A percentile compares a stretch with the other conserved stretches of the same genome.
These are phyloP conservation scores for Saccharomycopsis selenospora DNA, from an alignment of 805 yeast genomes.

Conservation along the genomic window DNA sequence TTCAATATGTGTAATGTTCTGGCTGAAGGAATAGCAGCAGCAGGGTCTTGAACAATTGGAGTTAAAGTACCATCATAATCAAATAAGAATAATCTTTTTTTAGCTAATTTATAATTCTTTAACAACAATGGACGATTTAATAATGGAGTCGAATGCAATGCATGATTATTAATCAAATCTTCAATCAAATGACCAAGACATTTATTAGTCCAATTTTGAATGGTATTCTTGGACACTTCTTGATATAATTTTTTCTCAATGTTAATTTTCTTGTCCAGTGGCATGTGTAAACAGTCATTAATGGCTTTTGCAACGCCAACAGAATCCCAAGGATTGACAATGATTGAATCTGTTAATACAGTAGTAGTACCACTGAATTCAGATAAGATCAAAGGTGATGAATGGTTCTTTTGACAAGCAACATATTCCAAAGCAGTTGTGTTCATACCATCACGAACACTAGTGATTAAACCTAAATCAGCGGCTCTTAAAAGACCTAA, in stretches of 20 bases:
- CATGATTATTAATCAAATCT: slow-evolving; percentile 32
- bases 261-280: slow-evolving; percentile 36
- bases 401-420: slow-evolving; percentile 66
- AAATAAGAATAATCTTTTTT: slow-evolving; percentile 73
- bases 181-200: slow-evolving; percentile 47
- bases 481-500: slow-evolving; percentile 83
- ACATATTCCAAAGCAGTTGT: slow-evolving; percentile 92
- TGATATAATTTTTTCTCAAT: slow-evolving; percentile 51
- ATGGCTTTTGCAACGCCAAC: slow-evolving; percentile 87
- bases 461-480: slow-evolving; percentile 81
- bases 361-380: slow-evolving; percentile 90
- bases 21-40: slow-evolving; percentile 94
- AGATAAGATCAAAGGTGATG: slow-evolving; percentile 74
- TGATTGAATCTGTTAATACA: slow-evolving; percentile 61
- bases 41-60: slow-evolving; percentile 93
- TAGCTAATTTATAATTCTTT: slow-evolving; percentile 50
- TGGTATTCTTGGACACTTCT: slow-evolving; percentile 61
- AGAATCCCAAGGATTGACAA: slow-evolving; percentile 96
- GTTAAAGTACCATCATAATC: slow-evolving; percentile 98
- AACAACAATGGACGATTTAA: slow-evolving; percentile 63
- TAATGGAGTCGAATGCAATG: slow-evolving; percentile 62
- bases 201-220: slow-evolving; percentile 71
- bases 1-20: slow-evolving; percentile 54
- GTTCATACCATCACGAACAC: slow-evolving; percentile 94
- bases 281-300: slow-evolving; percentile 55